These are phyloP conservation scores for Boletus patriciae DNA, from an alignment of 768 basidiomycete genomes.

Conservation along the genomic window DNA sequence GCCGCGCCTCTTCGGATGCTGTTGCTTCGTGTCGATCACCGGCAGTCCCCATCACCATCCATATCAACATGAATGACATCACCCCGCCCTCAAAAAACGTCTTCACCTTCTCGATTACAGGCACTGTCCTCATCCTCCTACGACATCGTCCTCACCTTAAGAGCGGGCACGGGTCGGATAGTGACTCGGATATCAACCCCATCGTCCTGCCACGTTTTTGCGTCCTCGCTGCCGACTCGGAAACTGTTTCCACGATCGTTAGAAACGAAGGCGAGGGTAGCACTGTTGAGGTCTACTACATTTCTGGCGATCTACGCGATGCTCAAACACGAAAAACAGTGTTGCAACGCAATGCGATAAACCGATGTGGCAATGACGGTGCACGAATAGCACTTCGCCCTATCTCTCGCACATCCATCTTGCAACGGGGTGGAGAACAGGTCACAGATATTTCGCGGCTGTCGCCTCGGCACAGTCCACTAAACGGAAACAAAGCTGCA, in stretches of 20 bases:
- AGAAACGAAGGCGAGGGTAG: constrained; percentile 56
- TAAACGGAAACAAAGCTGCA: constrained; percentile 16
- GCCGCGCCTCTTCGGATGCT: constrained; percentile 40
- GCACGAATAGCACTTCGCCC: constrained; percentile 56
- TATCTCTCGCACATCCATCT: constrained; percentile 27
- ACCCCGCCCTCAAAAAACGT: constrained; percentile 60
- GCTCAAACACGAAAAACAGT: constrained; percentile 65
- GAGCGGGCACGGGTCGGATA: constrained; percentile 24
- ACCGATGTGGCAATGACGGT: constrained; percentile 62
- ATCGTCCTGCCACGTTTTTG: constrained; percentile 67
- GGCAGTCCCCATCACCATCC: constrained; percentile 64
- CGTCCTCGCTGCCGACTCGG: constrained; percentile 64
- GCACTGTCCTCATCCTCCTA: constrained; percentile 61
- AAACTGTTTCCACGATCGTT: constrained; percentile 56
- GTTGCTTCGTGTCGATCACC: constrained; percentile 41
- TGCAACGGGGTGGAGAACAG: constrained; percentile 22
- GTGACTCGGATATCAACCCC: constrained; percentile 45
- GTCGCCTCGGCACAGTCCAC: constrained; percentile 23
- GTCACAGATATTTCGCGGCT: constrained; percentile 19
- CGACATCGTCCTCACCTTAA: constrained; percentile 32
- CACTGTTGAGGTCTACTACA: constrained; percentile 62
- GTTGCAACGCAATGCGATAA: constrained; percentile 56
- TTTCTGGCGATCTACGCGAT: constrained; percentile 56
- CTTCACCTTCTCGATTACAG: constrained; percentile 66
- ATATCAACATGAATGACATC: constrained; percentile 79